These are phyloP conservation scores for Chytriomyces sp. DNA, from an alignment of 192 early-diverging fungal genomes.

Conservation along the genomic window DNA sequence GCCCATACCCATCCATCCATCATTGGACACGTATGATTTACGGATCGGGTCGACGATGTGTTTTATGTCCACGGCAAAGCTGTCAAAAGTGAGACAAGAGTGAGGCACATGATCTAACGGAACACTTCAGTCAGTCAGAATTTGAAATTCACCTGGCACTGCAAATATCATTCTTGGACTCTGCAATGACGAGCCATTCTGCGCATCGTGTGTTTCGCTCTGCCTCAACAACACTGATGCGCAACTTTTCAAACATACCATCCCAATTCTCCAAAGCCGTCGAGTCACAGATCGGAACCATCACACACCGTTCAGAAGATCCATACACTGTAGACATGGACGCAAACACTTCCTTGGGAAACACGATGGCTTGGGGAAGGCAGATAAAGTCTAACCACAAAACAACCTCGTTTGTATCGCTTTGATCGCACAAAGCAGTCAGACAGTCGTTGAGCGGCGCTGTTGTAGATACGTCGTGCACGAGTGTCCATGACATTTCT, in stretches of 20 bases:
- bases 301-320: background rate
- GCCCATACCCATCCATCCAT: conserved; percentile 16
- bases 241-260: background rate
- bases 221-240: background rate
- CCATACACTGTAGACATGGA: conserved; percentile 12
- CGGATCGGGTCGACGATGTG: conserved; percentile 9
- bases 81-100: background rate
- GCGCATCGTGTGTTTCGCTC: background rate
- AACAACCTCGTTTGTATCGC: background rate
- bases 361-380: background rate
- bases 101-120: too few species aligned
- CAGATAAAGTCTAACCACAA: conserved; percentile 3
- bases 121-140: too few species aligned
- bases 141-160: background rate
- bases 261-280: background rate
- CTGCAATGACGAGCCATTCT: background rate
- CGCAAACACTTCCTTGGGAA: background rate
- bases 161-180: background rate
- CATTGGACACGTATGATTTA: conserved; percentile 6
- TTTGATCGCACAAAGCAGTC: background rate
- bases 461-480: background rate
- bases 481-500: background rate
- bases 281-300: conserved; percentile 1
- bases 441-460: background rate
- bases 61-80: conserved; percentile 5